Percentiles rank a stretch among this genome's conserved stretches.
Conservation (phyloP, 2,329 filamentous ascomycete genomes). For the Aspergillus oerlinghausenensis region DNA sequence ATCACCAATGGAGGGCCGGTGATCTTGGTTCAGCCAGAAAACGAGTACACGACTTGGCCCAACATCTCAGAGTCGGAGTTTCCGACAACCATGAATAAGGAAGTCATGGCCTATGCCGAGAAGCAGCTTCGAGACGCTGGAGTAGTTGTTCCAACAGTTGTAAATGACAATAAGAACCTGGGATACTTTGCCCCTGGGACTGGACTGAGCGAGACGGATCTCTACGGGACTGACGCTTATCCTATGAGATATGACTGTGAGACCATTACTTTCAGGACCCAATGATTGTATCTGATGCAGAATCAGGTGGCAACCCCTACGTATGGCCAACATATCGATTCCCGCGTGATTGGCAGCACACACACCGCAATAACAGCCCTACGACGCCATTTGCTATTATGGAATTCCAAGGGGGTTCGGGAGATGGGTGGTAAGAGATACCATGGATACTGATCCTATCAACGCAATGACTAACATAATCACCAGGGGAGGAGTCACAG, state of each 20-base stretch:
- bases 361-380: slow-evolving; percentile 59
- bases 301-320: background rate
- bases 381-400: slow-evolving; percentile 59
- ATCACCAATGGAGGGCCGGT: slow-evolving; percentile 80
- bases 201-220: slow-evolving; percentile 54
- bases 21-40: slow-evolving; percentile 75
- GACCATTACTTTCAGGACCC: background rate
- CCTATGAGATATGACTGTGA: slow-evolving; percentile 46
- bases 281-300: background rate
- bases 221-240: slow-evolving; percentile 64
- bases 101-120: slow-evolving; percentile 67
- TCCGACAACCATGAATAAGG: slow-evolving; percentile 6
- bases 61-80: slow-evolving; percentile 39
- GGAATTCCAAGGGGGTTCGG: slow-evolving; percentile 66
- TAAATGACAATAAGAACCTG: slow-evolving; percentile 60
- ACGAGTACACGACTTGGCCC: slow-evolving; percentile 69
- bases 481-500: background rate
- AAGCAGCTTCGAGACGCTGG: slow-evolving; percentile 64
- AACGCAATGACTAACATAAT: background rate
- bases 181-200: slow-evolving; percentile 63
- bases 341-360: slow-evolving; percentile 30
- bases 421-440: slow-evolving; percentile 58
- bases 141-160: slow-evolving; percentile 69
- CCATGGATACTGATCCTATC: background rate
- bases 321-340: background rate